phyloP scores from a whole-genome alignment of 2,329 filamentous ascomycete genomes.

The Zymoseptoria tritici region DNA sequence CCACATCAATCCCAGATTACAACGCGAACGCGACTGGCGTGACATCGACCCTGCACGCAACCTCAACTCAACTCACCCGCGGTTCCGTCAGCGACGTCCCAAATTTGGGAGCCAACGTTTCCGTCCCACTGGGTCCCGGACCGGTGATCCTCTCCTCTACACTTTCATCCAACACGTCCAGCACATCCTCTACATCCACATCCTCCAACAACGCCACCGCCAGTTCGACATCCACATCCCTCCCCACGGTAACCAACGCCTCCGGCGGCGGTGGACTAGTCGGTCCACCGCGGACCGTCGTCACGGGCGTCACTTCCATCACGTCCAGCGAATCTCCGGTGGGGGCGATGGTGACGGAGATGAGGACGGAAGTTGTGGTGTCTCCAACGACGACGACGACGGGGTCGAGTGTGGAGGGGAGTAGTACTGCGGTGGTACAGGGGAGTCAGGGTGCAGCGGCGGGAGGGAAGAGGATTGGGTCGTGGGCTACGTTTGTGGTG shows the following conservation, averaged over 20 bases:
- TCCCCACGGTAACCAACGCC: background rate
- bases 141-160: background rate
- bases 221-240: background rate
- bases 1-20: background rate
- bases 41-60: conserved; percentile 5
- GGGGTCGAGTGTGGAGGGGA: background rate
- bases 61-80: background rate
- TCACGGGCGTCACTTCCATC: background rate
- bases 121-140: background rate
- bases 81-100: background rate
- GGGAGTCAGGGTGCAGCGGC: background rate
- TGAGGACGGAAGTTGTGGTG: background rate
- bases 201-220: background rate
- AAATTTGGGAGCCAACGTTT: background rate
- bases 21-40: background rate
- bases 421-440: background rate
- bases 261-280: background rate
- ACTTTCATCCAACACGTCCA: background rate
- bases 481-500: background rate
- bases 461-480: background rate
- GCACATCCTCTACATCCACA: background rate
- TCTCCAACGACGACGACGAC: background rate
- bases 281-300: background rate
- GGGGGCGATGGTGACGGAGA: background rate
- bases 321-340: background rate